Percentiles rank a stretch among this genome's conserved stretches.
phyloP scores from a whole-genome alignment of 306 rosid species.

The Astragalus membranaceus region DNA sequence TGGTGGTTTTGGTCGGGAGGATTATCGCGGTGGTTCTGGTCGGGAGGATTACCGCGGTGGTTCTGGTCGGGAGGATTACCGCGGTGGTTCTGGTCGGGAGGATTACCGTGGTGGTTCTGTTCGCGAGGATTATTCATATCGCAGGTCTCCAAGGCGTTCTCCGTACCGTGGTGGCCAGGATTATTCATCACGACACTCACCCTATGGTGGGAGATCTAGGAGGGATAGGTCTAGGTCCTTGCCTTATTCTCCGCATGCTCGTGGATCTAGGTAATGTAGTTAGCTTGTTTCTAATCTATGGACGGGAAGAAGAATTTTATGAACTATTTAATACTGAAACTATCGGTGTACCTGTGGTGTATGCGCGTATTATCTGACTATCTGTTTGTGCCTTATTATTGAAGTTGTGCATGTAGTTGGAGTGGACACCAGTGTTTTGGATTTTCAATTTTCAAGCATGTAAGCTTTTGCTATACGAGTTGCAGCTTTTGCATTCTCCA shows the following conservation, averaged over 20 bases:
- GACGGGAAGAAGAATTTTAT: not conserved
- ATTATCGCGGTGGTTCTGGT: conserved; percentile 20
- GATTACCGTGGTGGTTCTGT: not conserved
- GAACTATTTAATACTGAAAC: conserved; percentile 1
- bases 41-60: conserved; percentile 18
- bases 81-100: not conserved
- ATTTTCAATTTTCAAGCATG: not conserved
- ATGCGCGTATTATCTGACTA: too few relatives aligned
- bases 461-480: not conserved
- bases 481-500: not conserved
- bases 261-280: conserved; percentile 54
- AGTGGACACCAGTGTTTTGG: not conserved
- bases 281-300: not conserved
- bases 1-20: conserved; percentile 71
- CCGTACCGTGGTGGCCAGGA: conserved; percentile 78
- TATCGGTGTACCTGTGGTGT: not conserved
- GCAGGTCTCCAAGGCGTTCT: conserved; percentile 86
- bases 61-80: conserved; percentile 66
- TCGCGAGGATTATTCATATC: conserved; percentile 19
- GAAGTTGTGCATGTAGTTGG: not conserved
- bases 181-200: conserved; percentile 66
- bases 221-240: conserved; percentile 79
- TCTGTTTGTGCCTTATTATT: not conserved
- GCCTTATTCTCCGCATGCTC: conserved; percentile 60
- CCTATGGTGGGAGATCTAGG: conserved; percentile 74